These are phyloP conservation scores for Iris pallida DNA, from an alignment of 116 monocot species.

Conservation along the genomic window DNA sequence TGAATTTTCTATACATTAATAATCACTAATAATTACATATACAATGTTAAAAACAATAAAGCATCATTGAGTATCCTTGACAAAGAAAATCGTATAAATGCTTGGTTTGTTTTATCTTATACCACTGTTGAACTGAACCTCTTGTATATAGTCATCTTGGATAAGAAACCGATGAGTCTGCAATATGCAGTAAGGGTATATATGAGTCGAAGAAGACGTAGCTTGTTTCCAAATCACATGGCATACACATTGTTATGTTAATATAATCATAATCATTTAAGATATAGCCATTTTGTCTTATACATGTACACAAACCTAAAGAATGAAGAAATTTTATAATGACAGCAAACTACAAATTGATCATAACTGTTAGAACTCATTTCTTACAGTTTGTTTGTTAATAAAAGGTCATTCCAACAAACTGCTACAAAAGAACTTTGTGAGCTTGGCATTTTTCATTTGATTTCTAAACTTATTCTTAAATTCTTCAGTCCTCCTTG, in stretches of 20 bases:
- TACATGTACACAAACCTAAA: too few relatives aligned
- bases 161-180: slow-evolving; percentile 12
- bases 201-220: neutral
- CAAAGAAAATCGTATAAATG: slow-evolving; percentile 1
- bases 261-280: neutral
- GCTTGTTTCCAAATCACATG: neutral
- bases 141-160: slow-evolving; percentile 6
- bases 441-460: slow-evolving; percentile 23
- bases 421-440: slow-evolving; percentile 25
- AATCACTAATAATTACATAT: too few relatives aligned
- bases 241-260: neutral
- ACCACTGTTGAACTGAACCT: slow-evolving; percentile 13
- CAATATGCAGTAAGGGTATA: neutral
- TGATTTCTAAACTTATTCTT: slow-evolving; percentile 51
- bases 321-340: neutral
- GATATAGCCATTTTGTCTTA: neutral
- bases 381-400: slow-evolving; percentile 21
- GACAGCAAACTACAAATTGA: neutral
- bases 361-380: slow-evolving; percentile 22
- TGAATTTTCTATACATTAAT: too few relatives aligned
- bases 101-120: slow-evolving; percentile 18
- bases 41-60: too few relatives aligned
- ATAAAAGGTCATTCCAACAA: slow-evolving; percentile 46
- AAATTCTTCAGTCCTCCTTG: slow-evolving; percentile 40
- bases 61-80: too few relatives aligned